These are phyloP conservation scores for Ulota crispa DNA, from an alignment of 225 moss, liverwort and hornwort genomes.

Conservation along the genomic window DNA sequence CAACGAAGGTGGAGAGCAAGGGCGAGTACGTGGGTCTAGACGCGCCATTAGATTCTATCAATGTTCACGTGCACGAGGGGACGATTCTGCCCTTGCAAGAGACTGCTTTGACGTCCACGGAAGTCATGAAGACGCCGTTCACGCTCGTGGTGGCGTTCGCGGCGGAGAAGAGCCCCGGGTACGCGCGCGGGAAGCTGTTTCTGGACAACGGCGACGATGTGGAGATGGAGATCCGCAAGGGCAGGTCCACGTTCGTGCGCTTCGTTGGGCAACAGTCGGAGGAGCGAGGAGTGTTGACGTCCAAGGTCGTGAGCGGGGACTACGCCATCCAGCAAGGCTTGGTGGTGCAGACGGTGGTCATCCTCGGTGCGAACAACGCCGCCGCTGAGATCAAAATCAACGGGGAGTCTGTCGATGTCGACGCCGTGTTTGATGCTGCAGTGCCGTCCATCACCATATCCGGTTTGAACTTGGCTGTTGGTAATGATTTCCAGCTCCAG, in stretches of 20 bases:
- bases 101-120: slow-evolving; percentile 32
- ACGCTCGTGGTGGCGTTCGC: slow-evolving; percentile 56
- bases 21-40: slow-evolving; percentile 30
- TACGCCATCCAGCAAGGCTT: slow-evolving; percentile 27
- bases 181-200: slow-evolving; percentile 47
- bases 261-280: slow-evolving; percentile 35
- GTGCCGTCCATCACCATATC: slow-evolving; percentile 40
- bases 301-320: slow-evolving; percentile 49
- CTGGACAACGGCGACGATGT: slow-evolving; percentile 51
- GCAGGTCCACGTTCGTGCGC: slow-evolving; percentile 41
- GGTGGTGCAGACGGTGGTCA: slow-evolving; percentile 34
- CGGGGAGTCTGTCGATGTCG: not conserved
- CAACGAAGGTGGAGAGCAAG: slow-evolving; percentile 34
- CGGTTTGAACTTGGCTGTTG: slow-evolving; percentile 27
- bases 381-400: slow-evolving; percentile 28
- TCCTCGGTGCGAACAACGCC: slow-evolving; percentile 35
- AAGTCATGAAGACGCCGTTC: slow-evolving; percentile 50
- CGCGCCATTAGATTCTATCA: slow-evolving; percentile 41
- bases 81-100: slow-evolving; percentile 55
- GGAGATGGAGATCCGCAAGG: slow-evolving; percentile 55
- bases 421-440: slow-evolving; percentile 14
- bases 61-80: slow-evolving; percentile 54
- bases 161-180: not conserved
- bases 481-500: slow-evolving; percentile 47
- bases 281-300: slow-evolving; percentile 21